phyloP scores from a whole-genome alignment of 179 eudicot genomes.

The Monotropa hypopitys region DNA sequence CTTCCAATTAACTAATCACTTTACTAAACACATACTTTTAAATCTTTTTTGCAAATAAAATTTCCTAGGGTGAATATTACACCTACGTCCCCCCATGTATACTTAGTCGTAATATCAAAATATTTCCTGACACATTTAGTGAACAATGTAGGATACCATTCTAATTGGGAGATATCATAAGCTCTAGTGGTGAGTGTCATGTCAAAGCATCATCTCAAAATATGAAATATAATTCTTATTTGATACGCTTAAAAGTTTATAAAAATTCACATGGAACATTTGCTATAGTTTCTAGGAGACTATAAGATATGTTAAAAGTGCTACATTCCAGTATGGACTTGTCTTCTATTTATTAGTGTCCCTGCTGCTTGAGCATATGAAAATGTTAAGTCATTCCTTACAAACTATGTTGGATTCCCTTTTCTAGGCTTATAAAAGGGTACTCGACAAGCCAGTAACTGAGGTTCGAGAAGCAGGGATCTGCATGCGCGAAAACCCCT shows the following conservation, averaged over 20 bases:
- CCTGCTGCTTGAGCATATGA: neutral
- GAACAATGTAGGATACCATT: neutral
- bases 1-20: too few relatives aligned
- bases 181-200: neutral
- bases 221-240: neutral
- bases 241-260: neutral
- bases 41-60: too few relatives aligned
- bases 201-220: neutral
- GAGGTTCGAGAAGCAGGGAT: slow-evolving; percentile 94
- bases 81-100: too few relatives aligned
- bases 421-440: slow-evolving; percentile 79
- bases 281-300: neutral
- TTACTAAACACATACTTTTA: too few relatives aligned
- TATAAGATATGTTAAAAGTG: neutral
- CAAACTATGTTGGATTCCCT: slow-evolving; percentile 5
- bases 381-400: slow-evolving; percentile 4
- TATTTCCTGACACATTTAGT: neutral
- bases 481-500: slow-evolving; percentile 97
- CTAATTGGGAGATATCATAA: neutral
- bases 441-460: slow-evolving; percentile 78
- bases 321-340: neutral
- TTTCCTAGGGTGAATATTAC: too few relatives aligned
- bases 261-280: neutral
- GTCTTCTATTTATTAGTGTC: neutral
- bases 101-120: neutral